These are phyloP conservation scores for Mariannaea sp. DNA, from an alignment of 2,329 filamentous ascomycete genomes.

Conservation along the genomic window DNA sequence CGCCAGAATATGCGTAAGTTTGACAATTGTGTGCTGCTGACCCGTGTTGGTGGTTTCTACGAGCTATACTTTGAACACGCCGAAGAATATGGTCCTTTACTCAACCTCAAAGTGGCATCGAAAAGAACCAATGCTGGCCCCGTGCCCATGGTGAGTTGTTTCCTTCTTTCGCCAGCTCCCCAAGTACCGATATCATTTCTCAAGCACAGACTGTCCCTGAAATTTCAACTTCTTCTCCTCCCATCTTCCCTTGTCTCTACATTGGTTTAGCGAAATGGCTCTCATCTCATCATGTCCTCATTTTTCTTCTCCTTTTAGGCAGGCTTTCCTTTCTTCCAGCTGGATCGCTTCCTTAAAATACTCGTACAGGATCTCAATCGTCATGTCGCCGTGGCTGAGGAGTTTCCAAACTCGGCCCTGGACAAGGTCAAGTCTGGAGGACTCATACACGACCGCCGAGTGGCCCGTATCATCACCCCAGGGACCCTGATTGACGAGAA, in stretches of 20 bases:
- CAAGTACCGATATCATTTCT: conserved; percentile 6
- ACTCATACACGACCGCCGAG: conserved; percentile 80
- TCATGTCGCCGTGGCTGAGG: conserved; percentile 92
- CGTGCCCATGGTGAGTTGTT: conserved; percentile 76
- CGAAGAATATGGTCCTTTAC: conserved; percentile 80
- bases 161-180: conserved; percentile 21
- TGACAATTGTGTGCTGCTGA: conserved; percentile 87
- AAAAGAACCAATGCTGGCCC: conserved; percentile 79
- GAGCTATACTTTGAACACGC: conserved; percentile 98
- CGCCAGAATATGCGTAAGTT: conserved; percentile 89
- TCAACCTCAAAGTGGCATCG: conserved; percentile 84
- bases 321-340: conserved; percentile 90
- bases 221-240: neutral
- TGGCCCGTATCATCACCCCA: conserved; percentile 87
- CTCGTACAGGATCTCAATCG: conserved; percentile 89
- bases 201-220: neutral
- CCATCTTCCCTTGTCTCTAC: neutral
- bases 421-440: conserved; percentile 76
- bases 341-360: conserved; percentile 90
- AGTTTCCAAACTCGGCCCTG: conserved; percentile 76
- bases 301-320: conserved; percentile 56
- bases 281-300: conserved; percentile 20
- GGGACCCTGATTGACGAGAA: conserved; percentile 97
- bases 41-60: conserved; percentile 93
- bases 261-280: conserved; percentile 2